phyloP scores from a whole-genome alignment of 2,329 filamentous ascomycete species.

The Hirsutella minnesotensis region DNA sequence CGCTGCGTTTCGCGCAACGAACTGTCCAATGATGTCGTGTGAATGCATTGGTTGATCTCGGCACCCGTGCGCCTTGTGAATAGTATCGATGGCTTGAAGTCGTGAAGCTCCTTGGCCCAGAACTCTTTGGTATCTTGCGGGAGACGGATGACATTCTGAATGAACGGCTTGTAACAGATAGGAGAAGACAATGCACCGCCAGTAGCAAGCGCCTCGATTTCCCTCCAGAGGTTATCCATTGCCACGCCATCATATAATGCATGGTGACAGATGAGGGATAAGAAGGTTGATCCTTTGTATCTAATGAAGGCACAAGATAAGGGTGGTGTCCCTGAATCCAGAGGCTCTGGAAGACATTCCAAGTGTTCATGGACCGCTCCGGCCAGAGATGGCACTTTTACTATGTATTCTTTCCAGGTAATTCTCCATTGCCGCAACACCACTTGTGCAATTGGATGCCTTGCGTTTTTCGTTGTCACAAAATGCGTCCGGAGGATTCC shows the following conservation, averaged over 20 bases:
- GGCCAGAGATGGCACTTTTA: constrained; percentile 19
- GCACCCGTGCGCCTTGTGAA: constrained; percentile 12
- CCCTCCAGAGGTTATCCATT: constrained; percentile 55
- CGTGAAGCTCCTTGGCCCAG: constrained; percentile 48
- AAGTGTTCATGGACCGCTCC: constrained; percentile 27
- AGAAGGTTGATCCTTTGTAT: constrained; percentile 17
- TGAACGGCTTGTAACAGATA: constrained; percentile 49
- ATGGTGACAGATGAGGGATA: constrained; percentile 56
- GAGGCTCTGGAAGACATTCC: constrained; percentile 19
- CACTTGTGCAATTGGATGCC: constrained; percentile 60
- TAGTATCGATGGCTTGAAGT: constrained; percentile 26
- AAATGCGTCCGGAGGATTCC: constrained; percentile 72
- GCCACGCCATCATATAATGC: constrained; percentile 79
- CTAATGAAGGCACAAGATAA: constrained; percentile 31
- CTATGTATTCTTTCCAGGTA: constrained; percentile 26
- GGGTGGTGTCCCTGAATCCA: constrained; percentile 34
- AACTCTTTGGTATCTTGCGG: constrained; percentile 44
- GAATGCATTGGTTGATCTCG: constrained; percentile 16
- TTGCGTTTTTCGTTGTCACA: constrained; percentile 45
- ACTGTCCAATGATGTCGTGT: constrained; percentile 17
- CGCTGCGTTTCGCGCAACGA: constrained; percentile 34
- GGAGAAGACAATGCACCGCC: constrained; percentile 33
- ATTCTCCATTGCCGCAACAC: constrained; percentile 39
- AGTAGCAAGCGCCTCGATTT: constrained; percentile 50
- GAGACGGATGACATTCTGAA: constrained; percentile 43